Conservation (phyloP, 2,329 filamentous ascomycete species). For the Aciculosporium take region DNA sequence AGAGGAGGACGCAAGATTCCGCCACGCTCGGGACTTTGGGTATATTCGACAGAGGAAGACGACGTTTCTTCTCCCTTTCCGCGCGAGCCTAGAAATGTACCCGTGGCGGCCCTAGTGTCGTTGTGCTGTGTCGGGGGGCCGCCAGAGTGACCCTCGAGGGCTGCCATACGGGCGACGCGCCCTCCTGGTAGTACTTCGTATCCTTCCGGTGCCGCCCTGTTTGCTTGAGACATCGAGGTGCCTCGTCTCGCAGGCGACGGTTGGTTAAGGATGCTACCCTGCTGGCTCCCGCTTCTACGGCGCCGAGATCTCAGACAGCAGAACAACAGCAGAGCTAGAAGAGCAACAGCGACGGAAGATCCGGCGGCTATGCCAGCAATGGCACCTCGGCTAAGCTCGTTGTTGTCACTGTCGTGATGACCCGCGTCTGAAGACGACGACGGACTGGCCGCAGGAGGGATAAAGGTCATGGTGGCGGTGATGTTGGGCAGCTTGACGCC, state of each 20-base stretch:
- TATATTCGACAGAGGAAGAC: constrained; percentile 60
- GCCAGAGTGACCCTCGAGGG: constrained; percentile 62
- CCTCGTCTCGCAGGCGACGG: constrained; percentile 56
- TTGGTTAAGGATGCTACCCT: constrained; percentile 74
- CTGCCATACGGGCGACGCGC: constrained; percentile 90
- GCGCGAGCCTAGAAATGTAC: constrained; percentile 29
- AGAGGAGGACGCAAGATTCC: constrained; percentile 45
- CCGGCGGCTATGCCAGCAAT: constrained; percentile 89
- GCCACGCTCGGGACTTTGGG: constrained; percentile 51
- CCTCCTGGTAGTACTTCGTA: constrained; percentile 73
- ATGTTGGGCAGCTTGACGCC: constrained; percentile 68
- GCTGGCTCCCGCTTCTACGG: constrained; percentile 43
- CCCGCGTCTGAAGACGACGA: constrained; percentile 8
- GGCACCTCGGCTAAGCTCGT: constrained; percentile 58
- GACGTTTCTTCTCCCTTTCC: constrained; percentile 37
- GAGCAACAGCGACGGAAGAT: constrained; percentile 51
- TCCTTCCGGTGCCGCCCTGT: constrained; percentile 29
- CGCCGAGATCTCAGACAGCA: constrained; percentile 42
- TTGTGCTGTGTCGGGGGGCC: constrained; percentile 43
- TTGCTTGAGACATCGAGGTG: constrained; percentile 25
- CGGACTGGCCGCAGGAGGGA: constrained; percentile 29
- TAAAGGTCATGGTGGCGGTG: constrained; percentile 51
- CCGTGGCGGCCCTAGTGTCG: constrained; percentile 22
- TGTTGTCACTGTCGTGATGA: constrained; percentile 15
- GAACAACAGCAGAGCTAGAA: constrained; percentile 57